These are phyloP conservation scores for Ascochyta pisi DNA, from an alignment of 2,329 filamentous ascomycete genomes.

Conservation along the genomic window DNA sequence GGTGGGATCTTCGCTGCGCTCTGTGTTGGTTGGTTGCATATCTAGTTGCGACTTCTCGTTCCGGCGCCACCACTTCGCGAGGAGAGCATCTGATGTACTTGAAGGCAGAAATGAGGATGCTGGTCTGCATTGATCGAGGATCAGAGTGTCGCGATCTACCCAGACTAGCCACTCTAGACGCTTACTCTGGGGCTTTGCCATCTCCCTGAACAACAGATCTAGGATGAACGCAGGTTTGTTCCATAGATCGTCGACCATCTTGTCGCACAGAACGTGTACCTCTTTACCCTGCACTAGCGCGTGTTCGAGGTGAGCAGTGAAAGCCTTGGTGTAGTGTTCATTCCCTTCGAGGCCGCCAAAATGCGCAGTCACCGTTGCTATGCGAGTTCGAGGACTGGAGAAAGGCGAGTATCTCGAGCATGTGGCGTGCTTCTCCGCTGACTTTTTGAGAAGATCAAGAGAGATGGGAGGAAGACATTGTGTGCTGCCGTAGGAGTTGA, in stretches of 20 bases:
- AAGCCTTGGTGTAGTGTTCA: conserved; percentile 50
- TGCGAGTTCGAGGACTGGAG: conserved; percentile 19
- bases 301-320: conserved; percentile 52
- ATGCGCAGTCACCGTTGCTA: conserved; percentile 51
- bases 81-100: conserved; percentile 17
- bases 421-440: conserved; percentile 20
- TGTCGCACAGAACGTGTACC: conserved; percentile 51
- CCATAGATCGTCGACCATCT: conserved; percentile 54
- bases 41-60: too few species aligned
- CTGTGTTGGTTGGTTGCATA: neutral
- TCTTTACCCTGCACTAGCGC: conserved; percentile 52
- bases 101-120: conserved; percentile 50
- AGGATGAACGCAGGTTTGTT: conserved; percentile 56
- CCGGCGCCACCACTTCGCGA: conserved; percentile 23
- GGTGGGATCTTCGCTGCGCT: neutral
- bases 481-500: conserved; percentile 22
- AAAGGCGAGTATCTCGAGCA: conserved; percentile 29
- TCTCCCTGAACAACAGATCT: conserved; percentile 43
- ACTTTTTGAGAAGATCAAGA: conserved; percentile 16
- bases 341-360: conserved; percentile 41
- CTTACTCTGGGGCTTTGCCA: conserved; percentile 48
- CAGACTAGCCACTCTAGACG: conserved; percentile 54
- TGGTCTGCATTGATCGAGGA: conserved; percentile 53
- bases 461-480: conserved; percentile 24
- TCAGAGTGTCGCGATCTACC: conserved; percentile 54